These are phyloP conservation scores for Phoma sp. DNA, from an alignment of 2,329 filamentous ascomycete species.

Conservation along the genomic window DNA sequence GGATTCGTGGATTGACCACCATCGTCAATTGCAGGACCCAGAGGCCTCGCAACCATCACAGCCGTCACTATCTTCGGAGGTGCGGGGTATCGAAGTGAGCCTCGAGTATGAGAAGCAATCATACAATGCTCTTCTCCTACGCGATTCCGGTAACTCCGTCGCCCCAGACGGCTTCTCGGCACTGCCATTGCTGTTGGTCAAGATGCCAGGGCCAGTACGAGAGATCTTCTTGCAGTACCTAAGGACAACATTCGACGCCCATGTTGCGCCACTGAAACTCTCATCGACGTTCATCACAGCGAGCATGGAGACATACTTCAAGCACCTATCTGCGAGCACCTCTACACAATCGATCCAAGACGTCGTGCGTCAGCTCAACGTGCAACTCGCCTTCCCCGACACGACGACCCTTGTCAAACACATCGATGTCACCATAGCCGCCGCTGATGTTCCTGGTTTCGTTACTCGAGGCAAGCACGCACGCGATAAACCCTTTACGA, in stretches of 20 bases:
- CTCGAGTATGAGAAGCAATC: slow-evolving; percentile 57
- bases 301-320: slow-evolving; percentile 63
- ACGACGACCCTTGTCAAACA: slow-evolving; percentile 46
- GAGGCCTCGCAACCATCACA: slow-evolving; percentile 33
- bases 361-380: slow-evolving; percentile 42
- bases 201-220: slow-evolving; percentile 58
- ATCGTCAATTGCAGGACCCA: slow-evolving; percentile 42
- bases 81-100: slow-evolving; percentile 56
- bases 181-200: slow-evolving; percentile 59
- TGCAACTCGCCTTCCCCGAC: slow-evolving; percentile 45
- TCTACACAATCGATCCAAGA: slow-evolving; percentile 41
- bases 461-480: slow-evolving; percentile 32
- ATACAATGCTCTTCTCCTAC: slow-evolving; percentile 60
- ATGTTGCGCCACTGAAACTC: slow-evolving; percentile 53
- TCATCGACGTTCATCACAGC: slow-evolving; percentile 54
- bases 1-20: slow-evolving; percentile 48
- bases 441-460: slow-evolving; percentile 49
- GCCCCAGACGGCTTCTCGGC: slow-evolving; percentile 51
- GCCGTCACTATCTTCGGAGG: slow-evolving; percentile 25
- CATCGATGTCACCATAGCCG: slow-evolving; percentile 52
- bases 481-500: slow-evolving; percentile 45
- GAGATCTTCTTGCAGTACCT: slow-evolving; percentile 59
- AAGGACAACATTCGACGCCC: slow-evolving; percentile 58
- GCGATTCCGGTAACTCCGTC: slow-evolving; percentile 42
- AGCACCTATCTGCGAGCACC: slow-evolving; percentile 56